Evolutionary conservation across 2,329 filamentous ascomycete species (phyloP).

Genomic region (Lasiodiplodia sp.): DNA sequence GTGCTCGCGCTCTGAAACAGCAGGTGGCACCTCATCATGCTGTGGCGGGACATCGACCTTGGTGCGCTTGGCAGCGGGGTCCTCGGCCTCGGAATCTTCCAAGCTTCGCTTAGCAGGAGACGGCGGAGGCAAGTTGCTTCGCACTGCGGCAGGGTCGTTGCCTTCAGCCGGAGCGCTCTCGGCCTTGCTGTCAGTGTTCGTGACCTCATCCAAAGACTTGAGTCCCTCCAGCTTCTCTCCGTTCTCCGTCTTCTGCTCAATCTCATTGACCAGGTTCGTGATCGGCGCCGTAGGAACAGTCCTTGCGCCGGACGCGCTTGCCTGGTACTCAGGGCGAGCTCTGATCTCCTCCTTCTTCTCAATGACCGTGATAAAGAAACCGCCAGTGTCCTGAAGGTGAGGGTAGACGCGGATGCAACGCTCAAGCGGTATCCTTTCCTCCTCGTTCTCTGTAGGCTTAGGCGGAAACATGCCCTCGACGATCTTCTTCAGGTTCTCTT

Average conservation of each 20-base stretch:
- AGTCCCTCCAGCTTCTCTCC: constrained; percentile 39
- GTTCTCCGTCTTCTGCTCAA: constrained; percentile 40
- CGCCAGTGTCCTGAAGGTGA: constrained; percentile 94
- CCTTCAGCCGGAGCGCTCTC: constrained; percentile 30
- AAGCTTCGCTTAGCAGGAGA: constrained; percentile 49
- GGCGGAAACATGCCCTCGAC: constrained; percentile 85
- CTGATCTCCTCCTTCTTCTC: constrained; percentile 87
- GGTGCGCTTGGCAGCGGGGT: constrained; percentile 42
- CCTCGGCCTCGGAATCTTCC: constrained; percentile 44
- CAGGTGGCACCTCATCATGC: constrained; percentile 22
- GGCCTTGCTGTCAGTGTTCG: neutral
- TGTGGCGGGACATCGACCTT: constrained; percentile 40
- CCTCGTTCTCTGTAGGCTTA: constrained; percentile 59
- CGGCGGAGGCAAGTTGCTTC: constrained; percentile 33
- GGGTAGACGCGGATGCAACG: constrained; percentile 94
- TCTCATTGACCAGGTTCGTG: constrained; percentile 49
- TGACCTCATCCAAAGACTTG: constrained; percentile 40
- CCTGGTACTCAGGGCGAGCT: constrained; percentile 34
- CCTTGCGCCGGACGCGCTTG: constrained; percentile 6
- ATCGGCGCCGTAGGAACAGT: constrained; percentile 28
- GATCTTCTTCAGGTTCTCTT: constrained; percentile 69
- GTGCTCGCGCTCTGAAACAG: constrained; percentile 29
- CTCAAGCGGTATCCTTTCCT: constrained; percentile 75
- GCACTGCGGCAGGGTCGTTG: constrained; percentile 35
- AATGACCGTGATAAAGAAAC: constrained; percentile 95